Conservation (phyloP, 2,329 filamentous ascomycete species). For the Xylariaceae sp. region DNA sequence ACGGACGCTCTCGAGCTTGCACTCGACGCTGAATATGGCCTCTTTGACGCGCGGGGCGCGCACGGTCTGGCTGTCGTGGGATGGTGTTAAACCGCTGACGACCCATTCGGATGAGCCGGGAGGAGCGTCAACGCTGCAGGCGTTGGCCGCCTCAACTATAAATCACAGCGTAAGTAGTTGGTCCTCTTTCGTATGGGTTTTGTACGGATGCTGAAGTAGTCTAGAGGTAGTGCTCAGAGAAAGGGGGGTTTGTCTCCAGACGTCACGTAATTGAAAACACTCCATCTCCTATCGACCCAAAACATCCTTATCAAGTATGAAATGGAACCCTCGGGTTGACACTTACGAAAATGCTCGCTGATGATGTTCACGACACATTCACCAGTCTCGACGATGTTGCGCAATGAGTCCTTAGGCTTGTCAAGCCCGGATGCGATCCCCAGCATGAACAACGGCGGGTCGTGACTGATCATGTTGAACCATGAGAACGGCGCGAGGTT, state of each 20-base stretch:
- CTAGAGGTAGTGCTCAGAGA: too few relatives aligned
- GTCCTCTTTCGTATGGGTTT: too few relatives aligned
- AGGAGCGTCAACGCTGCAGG: slow-evolving; percentile 73
- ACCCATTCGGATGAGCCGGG: slow-evolving; percentile 76
- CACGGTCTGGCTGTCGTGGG: slow-evolving; percentile 59
- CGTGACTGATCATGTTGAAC: slow-evolving; percentile 77
- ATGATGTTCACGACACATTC: slow-evolving; percentile 90
- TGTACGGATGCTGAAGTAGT: too few relatives aligned
- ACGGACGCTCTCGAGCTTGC: slow-evolving; percentile 65
- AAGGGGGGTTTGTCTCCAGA: too few relatives aligned
- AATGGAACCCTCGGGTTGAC: too few relatives aligned
- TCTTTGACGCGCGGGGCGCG: slow-evolving; percentile 72
- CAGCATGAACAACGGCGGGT: slow-evolving; percentile 77
- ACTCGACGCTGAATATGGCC: slow-evolving; percentile 79
- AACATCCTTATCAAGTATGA: too few relatives aligned
- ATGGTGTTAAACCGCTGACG: slow-evolving; percentile 70
- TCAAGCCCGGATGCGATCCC: slow-evolving; percentile 44
- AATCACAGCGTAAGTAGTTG: too few relatives aligned
- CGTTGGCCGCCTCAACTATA: slow-evolving; percentile 86
- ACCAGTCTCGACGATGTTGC: slow-evolving; percentile 64
- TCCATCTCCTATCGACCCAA: too few relatives aligned
- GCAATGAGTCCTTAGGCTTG: slow-evolving; percentile 72
- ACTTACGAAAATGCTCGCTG: slow-evolving; percentile 73
- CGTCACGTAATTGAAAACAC: too few relatives aligned
- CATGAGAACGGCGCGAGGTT: slow-evolving; percentile 90